phyloP scores from a whole-genome alignment of 2,329 filamentous ascomycete genomes.

The Fonsecaea multimorphosa region DNA sequence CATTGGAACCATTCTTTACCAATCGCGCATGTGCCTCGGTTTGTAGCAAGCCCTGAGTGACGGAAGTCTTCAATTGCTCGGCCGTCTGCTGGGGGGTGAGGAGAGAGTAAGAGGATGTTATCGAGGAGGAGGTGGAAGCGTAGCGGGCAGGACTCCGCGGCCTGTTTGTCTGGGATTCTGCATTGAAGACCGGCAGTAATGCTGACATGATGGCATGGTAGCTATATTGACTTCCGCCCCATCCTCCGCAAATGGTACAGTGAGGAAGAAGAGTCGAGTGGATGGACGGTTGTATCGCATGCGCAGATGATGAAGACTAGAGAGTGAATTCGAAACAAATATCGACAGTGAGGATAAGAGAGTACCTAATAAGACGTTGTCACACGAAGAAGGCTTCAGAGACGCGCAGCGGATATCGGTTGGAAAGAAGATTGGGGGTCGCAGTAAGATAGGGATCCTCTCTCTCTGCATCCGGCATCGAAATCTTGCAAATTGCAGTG shows the following conservation, averaged over 20 bases:
- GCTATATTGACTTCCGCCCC: conserved; percentile 40
- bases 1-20: conserved; percentile 84
- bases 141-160: conserved; percentile 27
- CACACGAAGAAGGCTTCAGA: background rate
- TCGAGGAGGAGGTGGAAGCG: conserved; percentile 42
- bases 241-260: conserved; percentile 17
- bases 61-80: conserved; percentile 77
- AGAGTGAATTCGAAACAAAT: background rate
- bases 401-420: background rate
- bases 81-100: conserved; percentile 81
- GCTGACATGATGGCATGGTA: conserved; percentile 67
- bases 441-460: conserved; percentile 14
- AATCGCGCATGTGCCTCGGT: conserved; percentile 81
- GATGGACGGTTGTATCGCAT: background rate
- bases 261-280: conserved; percentile 8
- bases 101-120: conserved; percentile 61
- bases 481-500: conserved; percentile 14
- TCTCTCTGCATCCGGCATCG: background rate
- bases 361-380: background rate
- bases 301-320: background rate
- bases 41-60: conserved; percentile 78
- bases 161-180: conserved; percentile 39
- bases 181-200: conserved; percentile 65
- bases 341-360: background rate
- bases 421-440: conserved; percentile 3